Evolutionary conservation across 148 eudicot species (phyloP).

Genomic region (Heliamphora exappendiculata): DNA sequence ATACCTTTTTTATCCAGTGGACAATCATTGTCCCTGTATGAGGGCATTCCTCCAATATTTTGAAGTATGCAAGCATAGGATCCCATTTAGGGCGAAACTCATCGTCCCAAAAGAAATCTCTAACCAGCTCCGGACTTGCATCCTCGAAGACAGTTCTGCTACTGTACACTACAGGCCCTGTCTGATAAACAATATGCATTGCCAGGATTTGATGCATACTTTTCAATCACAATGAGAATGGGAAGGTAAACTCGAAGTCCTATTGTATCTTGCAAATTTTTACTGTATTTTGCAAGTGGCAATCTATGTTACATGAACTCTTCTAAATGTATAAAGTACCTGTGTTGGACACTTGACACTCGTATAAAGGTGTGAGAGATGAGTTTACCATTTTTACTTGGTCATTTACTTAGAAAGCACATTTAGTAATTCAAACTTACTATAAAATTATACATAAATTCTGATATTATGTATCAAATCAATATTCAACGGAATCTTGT

Average conservation of each 20-base stretch:
- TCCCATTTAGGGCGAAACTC: conserved; percentile 97
- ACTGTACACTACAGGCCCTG: conserved; percentile 64
- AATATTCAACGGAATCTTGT: no score
- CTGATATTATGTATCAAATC: no score
- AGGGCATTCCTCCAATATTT: conserved; percentile 73
- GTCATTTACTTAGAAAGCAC: no score
- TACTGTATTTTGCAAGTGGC: no score
- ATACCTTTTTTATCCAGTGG: conserved; percentile 94
- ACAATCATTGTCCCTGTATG: conserved; percentile 59
- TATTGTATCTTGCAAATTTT: no score
- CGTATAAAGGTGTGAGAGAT: no score
- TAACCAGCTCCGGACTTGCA: conserved; percentile 76
- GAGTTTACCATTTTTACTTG: no score
- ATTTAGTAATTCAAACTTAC: no score
- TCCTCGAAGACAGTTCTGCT: conserved; percentile 92
- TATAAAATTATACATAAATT: no score
- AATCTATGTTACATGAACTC: no score
- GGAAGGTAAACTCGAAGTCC: neutral
- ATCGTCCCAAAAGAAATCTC: conserved; percentile 99
- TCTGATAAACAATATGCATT: conserved; percentile 31
- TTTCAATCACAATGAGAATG: neutral
- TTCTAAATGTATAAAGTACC: no score
- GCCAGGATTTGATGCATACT: neutral
- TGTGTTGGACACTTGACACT: no score
- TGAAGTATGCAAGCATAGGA: conserved; percentile 71